phyloP scores from a whole-genome alignment of 352 stramenopile genomes.

The Globisporangium yorkense region DNA sequence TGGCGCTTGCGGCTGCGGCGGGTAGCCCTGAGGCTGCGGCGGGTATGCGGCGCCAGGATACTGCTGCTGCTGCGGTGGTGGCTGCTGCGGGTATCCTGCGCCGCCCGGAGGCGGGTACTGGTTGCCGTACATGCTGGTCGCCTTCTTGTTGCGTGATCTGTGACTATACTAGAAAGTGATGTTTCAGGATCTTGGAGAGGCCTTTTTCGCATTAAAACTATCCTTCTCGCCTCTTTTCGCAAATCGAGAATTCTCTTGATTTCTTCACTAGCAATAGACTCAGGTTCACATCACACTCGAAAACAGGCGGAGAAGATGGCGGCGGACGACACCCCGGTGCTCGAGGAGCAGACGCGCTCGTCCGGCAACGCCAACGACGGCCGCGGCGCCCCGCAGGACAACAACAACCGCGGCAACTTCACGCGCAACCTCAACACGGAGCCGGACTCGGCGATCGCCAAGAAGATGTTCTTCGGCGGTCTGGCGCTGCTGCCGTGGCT shows the following conservation, averaged over 20 bases:
- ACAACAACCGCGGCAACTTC: constrained; percentile 85
- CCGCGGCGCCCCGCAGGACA: constrained; percentile 9
- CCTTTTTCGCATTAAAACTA: too few species aligned
- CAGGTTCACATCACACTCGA: background rate
- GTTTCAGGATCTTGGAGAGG: too few species aligned
- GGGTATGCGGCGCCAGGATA: constrained; percentile 20
- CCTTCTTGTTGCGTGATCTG: background rate
- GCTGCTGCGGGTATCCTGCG: constrained; percentile 12
- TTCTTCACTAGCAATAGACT: background rate
- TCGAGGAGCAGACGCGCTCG: constrained; percentile 33
- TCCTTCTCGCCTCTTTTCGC: too few species aligned
- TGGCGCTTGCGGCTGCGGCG: background rate
- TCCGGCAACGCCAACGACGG: constrained; percentile 2
- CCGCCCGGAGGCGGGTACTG: constrained; percentile 16
- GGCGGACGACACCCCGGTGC: constrained; percentile 44
- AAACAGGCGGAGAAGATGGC: constrained; percentile 15
- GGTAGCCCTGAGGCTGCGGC: background rate
- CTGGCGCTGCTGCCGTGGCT: constrained; percentile 73
- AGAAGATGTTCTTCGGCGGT: constrained; percentile 83
- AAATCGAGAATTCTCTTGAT: background rate
- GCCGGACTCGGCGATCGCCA: constrained; percentile 57
- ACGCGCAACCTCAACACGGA: constrained; percentile 84
- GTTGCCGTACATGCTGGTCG: constrained; percentile 17
- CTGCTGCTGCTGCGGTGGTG: constrained; percentile 9
- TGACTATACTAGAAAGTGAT: background rate